These are phyloP conservation scores for Kwoniella botswanensis DNA, from an alignment of 768 basidiomycete species.

Conservation along the genomic window DNA sequence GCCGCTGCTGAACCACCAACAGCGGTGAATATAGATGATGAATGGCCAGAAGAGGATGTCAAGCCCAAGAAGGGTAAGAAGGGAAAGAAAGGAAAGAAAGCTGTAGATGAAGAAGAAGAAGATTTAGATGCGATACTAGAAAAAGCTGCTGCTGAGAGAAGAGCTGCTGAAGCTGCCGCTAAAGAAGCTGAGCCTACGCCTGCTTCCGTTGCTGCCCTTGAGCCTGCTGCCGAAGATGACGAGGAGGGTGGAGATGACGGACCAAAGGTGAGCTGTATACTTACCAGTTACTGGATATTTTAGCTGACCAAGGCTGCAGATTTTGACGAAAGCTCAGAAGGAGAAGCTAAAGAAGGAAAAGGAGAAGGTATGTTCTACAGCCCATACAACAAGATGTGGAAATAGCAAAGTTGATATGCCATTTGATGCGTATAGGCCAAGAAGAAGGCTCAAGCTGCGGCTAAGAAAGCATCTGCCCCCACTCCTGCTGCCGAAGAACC, in stretches of 20 bases:
- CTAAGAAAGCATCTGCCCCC: slow-evolving; percentile 66
- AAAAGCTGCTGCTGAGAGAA: slow-evolving; percentile 26
- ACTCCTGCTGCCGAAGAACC: slow-evolving; percentile 57
- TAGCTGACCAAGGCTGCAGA: slow-evolving; percentile 61
- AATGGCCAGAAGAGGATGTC: slow-evolving; percentile 74
- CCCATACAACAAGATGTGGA: not conserved
- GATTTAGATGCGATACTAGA: slow-evolving; percentile 29
- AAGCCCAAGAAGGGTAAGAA: slow-evolving; percentile 57
- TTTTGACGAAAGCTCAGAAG: slow-evolving; percentile 94
- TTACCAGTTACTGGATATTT: not conserved
- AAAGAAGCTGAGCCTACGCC: slow-evolving; percentile 11
- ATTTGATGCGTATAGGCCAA: slow-evolving; percentile 68
- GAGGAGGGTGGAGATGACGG: slow-evolving; percentile 55
- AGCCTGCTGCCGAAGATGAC: slow-evolving; percentile 33
- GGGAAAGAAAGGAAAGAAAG: slow-evolving; percentile 43
- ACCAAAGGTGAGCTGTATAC: slow-evolving; percentile 60
- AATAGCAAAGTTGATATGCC: slow-evolving; percentile 6
- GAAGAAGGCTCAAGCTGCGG: slow-evolving; percentile 91
- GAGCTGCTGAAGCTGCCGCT: slow-evolving; percentile 23
- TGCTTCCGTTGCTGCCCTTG: slow-evolving; percentile 41
- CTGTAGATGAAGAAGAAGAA: slow-evolving; percentile 32
- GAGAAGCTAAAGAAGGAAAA: slow-evolving; percentile 94
- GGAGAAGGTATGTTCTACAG: slow-evolving; percentile 71
- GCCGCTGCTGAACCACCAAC: slow-evolving; percentile 20
- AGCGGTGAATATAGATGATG: slow-evolving; percentile 63